Percentiles rank a stretch among this genome's conserved stretches.
Evolutionary conservation across 768 basidiomycete species (phyloP).

Genomic region (Amanita molliuscula): DNA sequence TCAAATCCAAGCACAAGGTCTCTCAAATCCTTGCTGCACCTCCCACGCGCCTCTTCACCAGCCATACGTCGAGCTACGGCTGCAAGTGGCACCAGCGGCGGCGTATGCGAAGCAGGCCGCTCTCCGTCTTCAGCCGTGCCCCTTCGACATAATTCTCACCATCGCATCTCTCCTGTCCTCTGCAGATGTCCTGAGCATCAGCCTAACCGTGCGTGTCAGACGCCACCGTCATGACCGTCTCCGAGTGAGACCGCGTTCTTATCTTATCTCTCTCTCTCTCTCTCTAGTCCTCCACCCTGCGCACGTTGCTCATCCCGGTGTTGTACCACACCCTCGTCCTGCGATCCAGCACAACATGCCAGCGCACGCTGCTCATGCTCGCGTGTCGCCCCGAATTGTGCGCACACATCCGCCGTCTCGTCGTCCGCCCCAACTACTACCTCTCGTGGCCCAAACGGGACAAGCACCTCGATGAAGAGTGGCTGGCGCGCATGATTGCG

Average conservation of each 20-base stretch:
- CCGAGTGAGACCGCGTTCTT: neutral
- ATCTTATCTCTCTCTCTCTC: slow-evolving; percentile 1
- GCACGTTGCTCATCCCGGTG: slow-evolving; percentile 23
- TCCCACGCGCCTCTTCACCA: slow-evolving; percentile 18
- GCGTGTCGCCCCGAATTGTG: slow-evolving; percentile 23
- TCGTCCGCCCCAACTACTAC: slow-evolving; percentile 41
- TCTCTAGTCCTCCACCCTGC: slow-evolving; percentile 20
- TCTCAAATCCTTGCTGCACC: slow-evolving; percentile 24
- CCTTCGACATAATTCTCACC: slow-evolving; percentile 28
- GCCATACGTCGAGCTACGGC: neutral
- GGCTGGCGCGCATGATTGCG: slow-evolving; percentile 28
- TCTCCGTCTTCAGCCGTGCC: slow-evolving; percentile 12
- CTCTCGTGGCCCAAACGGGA: slow-evolving; percentile 39
- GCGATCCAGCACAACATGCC: slow-evolving; percentile 31
- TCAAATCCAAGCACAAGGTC: slow-evolving; percentile 12
- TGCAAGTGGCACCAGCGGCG: neutral
- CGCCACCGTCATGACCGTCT: neutral
- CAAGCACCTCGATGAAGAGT: slow-evolving; percentile 26
- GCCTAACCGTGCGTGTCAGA: slow-evolving; percentile 24
- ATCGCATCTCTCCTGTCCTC: slow-evolving; percentile 25
- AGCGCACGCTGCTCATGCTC: slow-evolving; percentile 26
- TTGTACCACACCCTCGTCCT: slow-evolving; percentile 35
- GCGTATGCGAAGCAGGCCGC: neutral
- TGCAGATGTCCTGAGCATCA: slow-evolving; percentile 31
- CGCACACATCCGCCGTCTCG: slow-evolving; percentile 28